Evolutionary conservation across 768 basidiomycete genomes (phyloP).

Genomic region (Russula earlei): DNA sequence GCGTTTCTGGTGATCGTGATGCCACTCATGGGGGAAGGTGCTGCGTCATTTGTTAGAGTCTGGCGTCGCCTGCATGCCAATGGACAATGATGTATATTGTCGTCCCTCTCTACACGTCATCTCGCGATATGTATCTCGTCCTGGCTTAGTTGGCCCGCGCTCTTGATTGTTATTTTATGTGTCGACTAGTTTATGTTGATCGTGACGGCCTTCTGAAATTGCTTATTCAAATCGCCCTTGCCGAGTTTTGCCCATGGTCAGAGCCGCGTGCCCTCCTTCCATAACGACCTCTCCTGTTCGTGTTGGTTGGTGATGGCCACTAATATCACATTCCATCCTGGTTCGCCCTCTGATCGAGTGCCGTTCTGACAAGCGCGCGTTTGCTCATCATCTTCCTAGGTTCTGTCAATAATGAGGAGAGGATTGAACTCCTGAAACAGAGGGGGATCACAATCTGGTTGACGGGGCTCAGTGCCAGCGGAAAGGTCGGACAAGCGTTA

Average conservation of each 20-base stretch:
- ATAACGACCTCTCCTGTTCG: too few species aligned
- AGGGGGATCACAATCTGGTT: constrained; percentile 47
- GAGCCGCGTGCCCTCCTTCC: not conserved
- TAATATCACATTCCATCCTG: constrained; percentile 33
- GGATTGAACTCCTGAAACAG: constrained; percentile 3
- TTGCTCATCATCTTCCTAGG: constrained; percentile 3
- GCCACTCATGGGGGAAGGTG: constrained; percentile 10
- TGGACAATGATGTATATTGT: constrained; percentile 1
- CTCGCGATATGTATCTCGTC: constrained; percentile 8
- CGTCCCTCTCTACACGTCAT: not conserved
- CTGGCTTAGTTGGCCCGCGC: not conserved
- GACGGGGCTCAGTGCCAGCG: constrained; percentile 91
- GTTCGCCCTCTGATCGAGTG: not conserved
- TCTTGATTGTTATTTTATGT: not conserved
- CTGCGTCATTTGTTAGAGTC: constrained; percentile 17
- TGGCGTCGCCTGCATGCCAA: not conserved
- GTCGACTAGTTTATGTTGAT: not conserved
- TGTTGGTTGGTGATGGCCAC: constrained; percentile 29
- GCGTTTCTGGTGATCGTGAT: constrained; percentile 16
- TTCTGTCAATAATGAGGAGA: constrained; percentile 12
- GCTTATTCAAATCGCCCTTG: not conserved
- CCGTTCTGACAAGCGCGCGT: not conserved
- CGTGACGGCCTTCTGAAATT: not conserved
- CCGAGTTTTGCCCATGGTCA: not conserved
- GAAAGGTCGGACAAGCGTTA: constrained; percentile 52